phyloP scores from a whole-genome alignment of 305 asterid species.

The Fraxinus sp. region DNA sequence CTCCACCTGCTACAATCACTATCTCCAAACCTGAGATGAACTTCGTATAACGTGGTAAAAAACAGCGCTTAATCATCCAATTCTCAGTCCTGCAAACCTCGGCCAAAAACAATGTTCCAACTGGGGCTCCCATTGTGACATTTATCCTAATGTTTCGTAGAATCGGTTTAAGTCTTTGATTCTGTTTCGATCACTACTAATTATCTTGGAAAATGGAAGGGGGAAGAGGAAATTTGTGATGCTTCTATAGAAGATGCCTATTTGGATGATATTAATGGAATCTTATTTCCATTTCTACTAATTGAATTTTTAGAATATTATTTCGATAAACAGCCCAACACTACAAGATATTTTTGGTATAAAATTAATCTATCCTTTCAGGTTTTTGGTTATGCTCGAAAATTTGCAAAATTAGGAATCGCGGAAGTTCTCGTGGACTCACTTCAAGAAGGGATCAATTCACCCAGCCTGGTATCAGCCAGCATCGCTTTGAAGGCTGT shows the following conservation, averaged over 20 bases:
- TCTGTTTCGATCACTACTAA: constrained; percentile 2
- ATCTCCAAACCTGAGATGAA: no score
- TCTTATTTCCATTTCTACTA: neutral
- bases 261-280: constrained; percentile 3
- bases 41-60: no score
- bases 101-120: no score
- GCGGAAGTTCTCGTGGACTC: constrained; percentile 74
- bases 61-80: no score
- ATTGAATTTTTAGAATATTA: neutral
- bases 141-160: constrained; percentile 2
- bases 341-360: neutral
- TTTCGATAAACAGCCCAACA: neutral
- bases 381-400: constrained; percentile 95
- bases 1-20: no score
- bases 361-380: constrained; percentile 31
- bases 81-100: no score
- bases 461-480: constrained; percentile 67
- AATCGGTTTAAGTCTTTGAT: neutral
- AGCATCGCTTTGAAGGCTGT: constrained; percentile 77
- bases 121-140: neutral
- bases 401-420: constrained; percentile 73
- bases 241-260: neutral
- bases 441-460: constrained; percentile 62
- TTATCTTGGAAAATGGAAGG: neutral
- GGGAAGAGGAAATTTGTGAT: constrained; percentile 1